Evolutionary conservation across 192 early-diverging fungal species (phyloP).

Genomic region (Coemansia sp.): DNA sequence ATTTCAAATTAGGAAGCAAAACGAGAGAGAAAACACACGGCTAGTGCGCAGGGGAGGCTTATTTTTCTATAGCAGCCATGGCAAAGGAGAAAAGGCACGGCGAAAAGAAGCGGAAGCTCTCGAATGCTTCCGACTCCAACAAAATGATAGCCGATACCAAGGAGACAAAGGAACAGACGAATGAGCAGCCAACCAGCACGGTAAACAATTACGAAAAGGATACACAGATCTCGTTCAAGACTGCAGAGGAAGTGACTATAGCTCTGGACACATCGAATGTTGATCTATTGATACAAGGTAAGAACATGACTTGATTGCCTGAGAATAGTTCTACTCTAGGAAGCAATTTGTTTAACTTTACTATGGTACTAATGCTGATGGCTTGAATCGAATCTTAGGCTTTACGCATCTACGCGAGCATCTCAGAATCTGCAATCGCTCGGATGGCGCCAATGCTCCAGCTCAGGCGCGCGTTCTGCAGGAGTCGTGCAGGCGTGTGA

Average conservation of each 20-base stretch:
- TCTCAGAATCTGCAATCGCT: conserved; percentile 39
- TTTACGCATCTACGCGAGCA: conserved; percentile 52
- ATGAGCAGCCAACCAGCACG: background rate
- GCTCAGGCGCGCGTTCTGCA: conserved; percentile 17
- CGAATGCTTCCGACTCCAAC: background rate
- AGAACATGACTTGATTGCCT: conserved; percentile 1
- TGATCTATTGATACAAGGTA: conserved; percentile 53
- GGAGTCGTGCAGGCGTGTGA: conserved; percentile 37
- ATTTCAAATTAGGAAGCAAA: background rate
- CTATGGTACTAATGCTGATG: no score
- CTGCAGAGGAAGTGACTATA: conserved; percentile 30
- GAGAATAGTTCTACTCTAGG: background rate
- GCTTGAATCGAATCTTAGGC: conserved; percentile 15
- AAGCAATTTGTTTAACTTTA: background rate
- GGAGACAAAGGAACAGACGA: conserved; percentile 2
- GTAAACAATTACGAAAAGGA: conserved; percentile 20
- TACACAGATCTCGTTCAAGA: conserved; percentile 31
- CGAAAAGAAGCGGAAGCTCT: conserved; percentile 16
- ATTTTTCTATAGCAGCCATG: background rate
- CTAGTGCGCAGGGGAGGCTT: no score
- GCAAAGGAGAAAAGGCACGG: conserved; percentile 3
- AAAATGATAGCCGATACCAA: background rate
- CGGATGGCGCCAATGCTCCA: background rate
- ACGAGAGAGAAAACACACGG: background rate
- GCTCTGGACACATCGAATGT: conserved; percentile 31